Evolutionary conservation across 2,329 filamentous ascomycete genomes (phyloP), one percentile per base, ranked within the genome.

Genomic region (Harringtonia lauricola): DNA sequence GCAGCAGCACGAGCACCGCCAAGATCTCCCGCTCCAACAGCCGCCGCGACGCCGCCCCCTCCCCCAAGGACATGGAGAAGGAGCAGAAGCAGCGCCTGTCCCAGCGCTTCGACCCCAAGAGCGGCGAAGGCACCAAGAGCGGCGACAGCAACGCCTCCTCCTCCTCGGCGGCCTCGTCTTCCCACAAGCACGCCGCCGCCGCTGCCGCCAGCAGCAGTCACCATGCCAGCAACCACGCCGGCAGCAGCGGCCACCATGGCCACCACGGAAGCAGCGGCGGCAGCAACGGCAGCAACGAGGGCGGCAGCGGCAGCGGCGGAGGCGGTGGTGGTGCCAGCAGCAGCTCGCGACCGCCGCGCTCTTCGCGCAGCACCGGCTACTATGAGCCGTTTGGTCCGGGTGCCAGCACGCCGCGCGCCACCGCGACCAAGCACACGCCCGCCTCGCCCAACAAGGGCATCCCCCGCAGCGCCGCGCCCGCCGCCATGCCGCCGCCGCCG

Each of bases 51-150:
- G 30, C n/a, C 30, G 40, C 28, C 42, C 18, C 19, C 34, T 34
- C 14, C 19, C 13, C 8, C 29, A n/a, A n/a, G 17, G 53, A 54
- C 42, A 50, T 50, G 15, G 41, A 45, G 9, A 53, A 51, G 36
- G 44, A 52, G 12, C 54, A 59, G 39, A 56, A 53, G 45, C 50
- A 54, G 28, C 53, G 55, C n/a, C 54, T 61, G 35, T 54, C 55
- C 39, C 52, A 53, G 43, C 57, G 59, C 39, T 61, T 62, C 49
- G 49, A 51, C 12, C 17, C 15, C 40, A 42, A 45, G 29, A 30
- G 38, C 30, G 42, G 41, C 22, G 19, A 10, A 19, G 24, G 15
- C 33, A 30, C 8, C 39, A 39, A 22, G 40, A 19, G 17, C 39
- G 36, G 33, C 4, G 31, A 39, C 42, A 26, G 24, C 42, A 39